Base-by-base conservation (phyloP, 306 rosid species). In the Fragaria vesca region DNA sequence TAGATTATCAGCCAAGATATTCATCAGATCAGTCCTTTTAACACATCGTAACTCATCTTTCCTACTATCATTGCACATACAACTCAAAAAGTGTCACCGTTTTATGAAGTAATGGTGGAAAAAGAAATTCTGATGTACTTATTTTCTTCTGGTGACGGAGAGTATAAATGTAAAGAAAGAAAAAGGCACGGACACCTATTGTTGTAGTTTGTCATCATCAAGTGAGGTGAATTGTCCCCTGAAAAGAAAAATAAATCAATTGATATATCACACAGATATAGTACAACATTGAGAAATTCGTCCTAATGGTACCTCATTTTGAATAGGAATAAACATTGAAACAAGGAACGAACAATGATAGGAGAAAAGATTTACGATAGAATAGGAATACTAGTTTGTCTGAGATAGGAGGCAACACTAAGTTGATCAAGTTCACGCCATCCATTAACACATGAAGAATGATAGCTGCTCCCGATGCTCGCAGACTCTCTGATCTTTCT, bases 341-440 rank as follows among this genome's bases (percentile, higher is more conserved):
- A 6, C 18, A 2, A 30, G 10, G 10, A 12, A 11, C 43, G 3
- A 15, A 63, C 5, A 12, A 4, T 1, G 4, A 2, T 12, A 5
- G 15, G 6, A 32, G 11, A 55, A 34, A 2, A 15, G 7, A 42
- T 21, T 58, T 76, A 76, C 79, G 72, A 65, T 24, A 46, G 63
- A 65, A 76, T 30, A n/a, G 48, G 79, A 48, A 47, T 34, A 30
- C 65, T 47, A 48, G 79, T 76, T 76, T 63, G 36, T 47, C 72
- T 47, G 17, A 72, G 76, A 40, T 7, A 40, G 12, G 46, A 68
- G 16, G 75, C 81, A 69, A 77, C 75, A 40, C 75, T 69, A 42
- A 77, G 81, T n/a, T 77, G 81, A 26, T 69, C 75, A 16, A 77
- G 81, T 54, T 75, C 81, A 55, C 75, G 81, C 81, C 81, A 77